A percentile compares a stretch with the other conserved stretches of the same genome.
These are phyloP conservation scores for Schizochytrium sp. DNA, from an alignment of 108 stramenopile species.

Conservation along the genomic window DNA sequence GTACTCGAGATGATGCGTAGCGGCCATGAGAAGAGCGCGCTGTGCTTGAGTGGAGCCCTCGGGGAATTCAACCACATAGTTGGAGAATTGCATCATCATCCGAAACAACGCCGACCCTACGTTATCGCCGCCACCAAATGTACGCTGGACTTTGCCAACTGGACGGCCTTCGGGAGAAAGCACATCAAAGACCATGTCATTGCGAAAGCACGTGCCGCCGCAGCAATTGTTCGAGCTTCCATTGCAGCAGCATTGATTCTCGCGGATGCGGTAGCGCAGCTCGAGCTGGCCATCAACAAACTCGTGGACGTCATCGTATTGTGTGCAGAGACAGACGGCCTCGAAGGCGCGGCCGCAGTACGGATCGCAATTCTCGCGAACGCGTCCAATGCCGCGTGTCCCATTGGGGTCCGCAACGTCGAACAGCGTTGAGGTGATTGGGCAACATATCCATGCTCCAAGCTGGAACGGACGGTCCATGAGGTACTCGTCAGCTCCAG, in stretches of 20 bases:
- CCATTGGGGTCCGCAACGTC: neutral
- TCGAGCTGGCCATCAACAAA: neutral
- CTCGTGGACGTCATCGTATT: neutral
- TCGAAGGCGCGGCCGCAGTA: neutral
- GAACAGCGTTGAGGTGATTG: neutral
- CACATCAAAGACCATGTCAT: neutral
- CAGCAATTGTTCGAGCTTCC: neutral
- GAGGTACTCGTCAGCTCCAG: neutral
- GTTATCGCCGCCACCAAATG: neutral
- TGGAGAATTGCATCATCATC: neutral
- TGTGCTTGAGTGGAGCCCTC: neutral
- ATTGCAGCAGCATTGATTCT: neutral
- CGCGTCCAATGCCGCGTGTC: neutral
- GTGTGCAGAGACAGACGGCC: neutral
- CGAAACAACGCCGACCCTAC: neutral
- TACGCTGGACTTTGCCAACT: neutral
- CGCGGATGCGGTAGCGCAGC: neutral
- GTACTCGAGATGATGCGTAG: neutral
- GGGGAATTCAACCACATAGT: neutral
- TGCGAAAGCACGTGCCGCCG: neutral
- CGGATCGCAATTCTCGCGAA: neutral
- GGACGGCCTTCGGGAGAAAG: neutral
- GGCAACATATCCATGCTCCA: neutral
- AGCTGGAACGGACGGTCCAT: neutral
- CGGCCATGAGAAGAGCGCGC: neutral